A percentile compares a stretch with the other conserved stretches of the same genome.
Conservation (phyloP, 257 asterid genomes). For the Solanum piurae region DNA sequence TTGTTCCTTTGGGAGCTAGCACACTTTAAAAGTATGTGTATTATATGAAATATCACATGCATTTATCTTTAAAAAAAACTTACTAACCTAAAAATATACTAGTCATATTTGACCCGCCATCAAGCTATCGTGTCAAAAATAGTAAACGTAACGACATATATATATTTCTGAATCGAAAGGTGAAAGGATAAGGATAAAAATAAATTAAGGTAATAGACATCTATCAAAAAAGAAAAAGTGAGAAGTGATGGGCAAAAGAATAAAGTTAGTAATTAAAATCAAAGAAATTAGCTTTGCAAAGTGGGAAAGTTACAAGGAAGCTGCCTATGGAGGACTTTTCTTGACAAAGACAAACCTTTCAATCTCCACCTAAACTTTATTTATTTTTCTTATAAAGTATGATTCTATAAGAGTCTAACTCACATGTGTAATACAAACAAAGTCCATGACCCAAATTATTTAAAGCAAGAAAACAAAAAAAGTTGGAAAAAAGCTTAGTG, state of each 20-base stretch:
- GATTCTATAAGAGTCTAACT: constrained; percentile 5
- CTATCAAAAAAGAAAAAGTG: background rate
- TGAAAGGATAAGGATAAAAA: background rate
- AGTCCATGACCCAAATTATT: constrained; percentile 4
- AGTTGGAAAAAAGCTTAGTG: background rate
- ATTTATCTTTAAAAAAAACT: too few relatives aligned
- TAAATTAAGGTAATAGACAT: background rate
- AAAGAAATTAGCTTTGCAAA: background rate
- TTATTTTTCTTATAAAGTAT: background rate
- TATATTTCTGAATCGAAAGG: background rate
- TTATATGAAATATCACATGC: too few relatives aligned
- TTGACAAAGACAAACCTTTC: background rate
- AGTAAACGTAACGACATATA: background rate
- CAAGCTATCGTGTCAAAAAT: background rate
- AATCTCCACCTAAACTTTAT: background rate
- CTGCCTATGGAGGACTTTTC: background rate
- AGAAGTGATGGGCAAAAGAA: background rate
- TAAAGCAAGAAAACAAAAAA: background rate
- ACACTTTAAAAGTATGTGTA: too few relatives aligned
- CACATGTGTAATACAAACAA: background rate
- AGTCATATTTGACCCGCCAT: background rate
- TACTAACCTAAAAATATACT: background rate
- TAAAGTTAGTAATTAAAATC: background rate
- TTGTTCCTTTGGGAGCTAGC: background rate
- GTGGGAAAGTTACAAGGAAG: constrained; percentile 1